These are phyloP conservation scores for Erythrophleum fordii DNA, from an alignment of 306 rosid genomes.

Conservation along the genomic window DNA sequence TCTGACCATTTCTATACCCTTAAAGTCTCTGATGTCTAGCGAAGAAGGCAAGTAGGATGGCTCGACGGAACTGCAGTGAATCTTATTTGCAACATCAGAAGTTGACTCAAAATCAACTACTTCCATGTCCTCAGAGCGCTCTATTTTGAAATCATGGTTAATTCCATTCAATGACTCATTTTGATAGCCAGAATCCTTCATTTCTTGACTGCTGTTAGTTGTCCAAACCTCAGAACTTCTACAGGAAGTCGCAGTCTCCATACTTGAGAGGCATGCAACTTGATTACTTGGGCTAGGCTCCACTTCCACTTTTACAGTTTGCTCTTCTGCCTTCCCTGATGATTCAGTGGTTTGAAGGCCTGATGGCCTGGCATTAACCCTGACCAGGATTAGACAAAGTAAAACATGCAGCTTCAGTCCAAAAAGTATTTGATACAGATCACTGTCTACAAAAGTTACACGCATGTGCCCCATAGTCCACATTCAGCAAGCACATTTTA, in stretches of 20 bases:
- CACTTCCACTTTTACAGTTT: slow-evolving; percentile 40
- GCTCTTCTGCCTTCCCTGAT: slow-evolving; percentile 43
- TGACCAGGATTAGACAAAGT: slow-evolving; percentile 39
- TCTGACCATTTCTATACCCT: background rate
- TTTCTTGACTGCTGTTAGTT: slow-evolving; percentile 26
- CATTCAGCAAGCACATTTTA: background rate
- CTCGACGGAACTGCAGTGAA: slow-evolving; percentile 29
- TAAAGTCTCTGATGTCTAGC: slow-evolving; percentile 20
- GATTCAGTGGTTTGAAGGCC: slow-evolving; percentile 56
- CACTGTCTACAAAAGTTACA: slow-evolving; percentile 9
- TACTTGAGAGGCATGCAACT: slow-evolving; percentile 37
- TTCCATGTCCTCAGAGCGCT: slow-evolving; percentile 34
- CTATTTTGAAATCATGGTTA: slow-evolving; percentile 21
- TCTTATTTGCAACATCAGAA: slow-evolving; percentile 37
- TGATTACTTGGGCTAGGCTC: slow-evolving; percentile 40
- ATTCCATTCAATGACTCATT: slow-evolving; percentile 35
- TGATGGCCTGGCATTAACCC: slow-evolving; percentile 66
- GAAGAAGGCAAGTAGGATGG: slow-evolving; percentile 8
- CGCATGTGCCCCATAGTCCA: slow-evolving; percentile 19
- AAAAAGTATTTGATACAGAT: slow-evolving; percentile 25
- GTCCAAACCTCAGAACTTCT: slow-evolving; percentile 33
- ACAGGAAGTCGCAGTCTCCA: slow-evolving; percentile 24
- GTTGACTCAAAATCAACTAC: background rate
- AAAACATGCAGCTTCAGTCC: slow-evolving; percentile 7
- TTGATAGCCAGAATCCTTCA: slow-evolving; percentile 34